phyloP scores from a whole-genome alignment of 768 basidiomycete species.

The Serendipita sp. region DNA sequence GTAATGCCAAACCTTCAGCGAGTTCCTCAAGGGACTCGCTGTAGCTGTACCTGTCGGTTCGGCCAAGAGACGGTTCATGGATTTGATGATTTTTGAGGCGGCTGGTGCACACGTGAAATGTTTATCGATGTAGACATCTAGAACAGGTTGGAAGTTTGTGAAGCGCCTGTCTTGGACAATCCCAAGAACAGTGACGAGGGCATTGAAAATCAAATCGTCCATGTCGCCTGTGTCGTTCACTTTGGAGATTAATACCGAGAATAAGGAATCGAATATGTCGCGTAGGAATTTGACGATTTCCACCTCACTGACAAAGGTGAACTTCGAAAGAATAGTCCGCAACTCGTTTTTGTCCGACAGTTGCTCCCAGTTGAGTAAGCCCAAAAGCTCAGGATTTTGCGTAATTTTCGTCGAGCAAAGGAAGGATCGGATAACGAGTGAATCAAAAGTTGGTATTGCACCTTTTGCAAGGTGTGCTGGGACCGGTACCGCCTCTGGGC shows the following conservation, averaged over 20 bases:
- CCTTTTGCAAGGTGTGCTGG: constrained; percentile 45
- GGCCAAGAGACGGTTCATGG: constrained; percentile 67
- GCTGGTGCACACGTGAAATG: constrained; percentile 74
- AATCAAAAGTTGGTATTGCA: constrained; percentile 59
- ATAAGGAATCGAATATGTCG: constrained; percentile 84
- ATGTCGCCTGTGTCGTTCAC: constrained; percentile 62
- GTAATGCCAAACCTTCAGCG: constrained; percentile 93
- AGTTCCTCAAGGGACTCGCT: constrained; percentile 65
- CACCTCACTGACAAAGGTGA: constrained; percentile 84
- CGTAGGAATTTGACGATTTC: constrained; percentile 88
- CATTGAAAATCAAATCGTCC: constrained; percentile 76
- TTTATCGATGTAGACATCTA: constrained; percentile 83
- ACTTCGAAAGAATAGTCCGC: constrained; percentile 56
- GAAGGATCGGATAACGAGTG: constrained; percentile 66
- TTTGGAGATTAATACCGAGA: constrained; percentile 66
- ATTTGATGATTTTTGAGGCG: constrained; percentile 68
- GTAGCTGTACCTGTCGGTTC: constrained; percentile 56
- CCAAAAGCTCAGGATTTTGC: constrained; percentile 71
- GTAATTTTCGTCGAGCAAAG: constrained; percentile 87
- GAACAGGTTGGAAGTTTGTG: constrained; percentile 83
- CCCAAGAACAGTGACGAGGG: constrained; percentile 76
- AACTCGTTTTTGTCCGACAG: constrained; percentile 47
- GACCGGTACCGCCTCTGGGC: constrained; percentile 39
- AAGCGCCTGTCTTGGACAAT: constrained; percentile 90
- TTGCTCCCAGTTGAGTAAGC: constrained; percentile 66